Base-by-base conservation (phyloP, 345 rosid species). In the Ailanthus altissimus region DNA sequence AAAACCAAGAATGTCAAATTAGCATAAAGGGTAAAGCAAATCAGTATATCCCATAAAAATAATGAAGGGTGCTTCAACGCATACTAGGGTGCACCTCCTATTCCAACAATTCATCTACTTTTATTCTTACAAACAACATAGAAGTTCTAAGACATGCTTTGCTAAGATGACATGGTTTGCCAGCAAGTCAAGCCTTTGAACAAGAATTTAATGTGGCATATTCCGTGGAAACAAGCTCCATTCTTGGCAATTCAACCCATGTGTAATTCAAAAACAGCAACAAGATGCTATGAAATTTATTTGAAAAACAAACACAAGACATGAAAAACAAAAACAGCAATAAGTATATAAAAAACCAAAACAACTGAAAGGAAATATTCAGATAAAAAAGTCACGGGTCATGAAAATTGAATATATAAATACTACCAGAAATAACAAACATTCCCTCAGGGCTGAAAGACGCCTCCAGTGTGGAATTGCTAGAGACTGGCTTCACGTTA, bases 381-480 rank as follows among this genome's bases (percentile, higher is more conserved):
- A 43, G 64, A 49, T 53, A 43, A 67, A 74, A 58, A 58, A 40
- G 45, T 42, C 53, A 32, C 10, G 43, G 40, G 59, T 7, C 32
- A 26, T 8, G 32, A 28, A 12, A 64, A 71, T 20, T 61, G 56
- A 43, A 56, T 49, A 36, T 72, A 76, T 72, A 51, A 23, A 59
- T 42, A 8, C 23, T 87, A 93, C 99, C 98, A 87, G 97, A 88
- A 71, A 92, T 80, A 66, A 96, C 97, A 87, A 87, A 93, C 91
- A 85, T 90, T 79, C 98, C 99, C 67, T 96, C 97, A 4, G 99
- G 99, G 81, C 97, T 93, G 83, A 96, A 96, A 75, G 98, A 89
- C 78, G 99, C 98, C 81, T 96, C 98, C 82, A 96, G 78, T 26
- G 99, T 96, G 66, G 89, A 88, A 84, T 90, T 88, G 81, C 81